Percentiles rank a stretch among this genome's conserved stretches.
These are phyloP conservation scores for Termitomyces sp. DNA, from an alignment of 768 basidiomycete species.

Conservation along the genomic window DNA sequence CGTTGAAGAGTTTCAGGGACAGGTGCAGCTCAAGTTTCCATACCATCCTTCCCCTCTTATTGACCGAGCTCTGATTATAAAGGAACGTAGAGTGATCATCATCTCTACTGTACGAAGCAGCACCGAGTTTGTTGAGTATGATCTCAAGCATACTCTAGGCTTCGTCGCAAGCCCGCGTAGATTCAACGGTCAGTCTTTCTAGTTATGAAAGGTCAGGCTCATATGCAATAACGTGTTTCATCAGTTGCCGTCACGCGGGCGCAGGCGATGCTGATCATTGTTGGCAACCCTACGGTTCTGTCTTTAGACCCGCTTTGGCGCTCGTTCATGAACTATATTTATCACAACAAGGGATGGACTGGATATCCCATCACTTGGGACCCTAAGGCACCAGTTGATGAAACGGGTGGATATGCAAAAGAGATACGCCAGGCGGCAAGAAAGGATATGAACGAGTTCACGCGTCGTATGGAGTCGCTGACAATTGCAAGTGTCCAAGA, in stretches of 20 bases:
- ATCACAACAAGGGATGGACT: slow-evolving; percentile 45
- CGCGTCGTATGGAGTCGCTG: slow-evolving; percentile 22
- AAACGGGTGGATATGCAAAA: slow-evolving; percentile 18
- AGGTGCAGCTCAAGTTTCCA: slow-evolving; percentile 28
- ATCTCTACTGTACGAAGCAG: slow-evolving; percentile 57
- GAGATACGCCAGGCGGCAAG: slow-evolving; percentile 17
- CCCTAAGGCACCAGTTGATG: slow-evolving; percentile 17
- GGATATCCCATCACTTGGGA: slow-evolving; percentile 36
- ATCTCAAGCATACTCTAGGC: slow-evolving; percentile 50
- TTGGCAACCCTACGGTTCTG: slow-evolving; percentile 56
- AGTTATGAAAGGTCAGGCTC: neutral
- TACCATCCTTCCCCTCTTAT: neutral
- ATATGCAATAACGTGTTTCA: neutral
- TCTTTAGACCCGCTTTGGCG: slow-evolving; percentile 58
- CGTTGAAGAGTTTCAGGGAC: slow-evolving; percentile 69
- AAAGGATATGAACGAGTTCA: slow-evolving; percentile 29
- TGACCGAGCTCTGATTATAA: neutral
- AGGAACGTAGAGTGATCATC: slow-evolving; percentile 56
- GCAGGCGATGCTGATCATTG: slow-evolving; percentile 54
- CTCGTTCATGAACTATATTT: slow-evolving; percentile 52
- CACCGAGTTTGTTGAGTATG: slow-evolving; percentile 40
- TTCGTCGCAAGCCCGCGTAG: slow-evolving; percentile 52
- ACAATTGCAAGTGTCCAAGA: slow-evolving; percentile 14
- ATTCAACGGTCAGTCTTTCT: slow-evolving; percentile 44
- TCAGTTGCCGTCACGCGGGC: slow-evolving; percentile 65